Evolutionary conservation across 305 asterid genomes (phyloP).

Genomic region (Solanum hybrid): DNA sequence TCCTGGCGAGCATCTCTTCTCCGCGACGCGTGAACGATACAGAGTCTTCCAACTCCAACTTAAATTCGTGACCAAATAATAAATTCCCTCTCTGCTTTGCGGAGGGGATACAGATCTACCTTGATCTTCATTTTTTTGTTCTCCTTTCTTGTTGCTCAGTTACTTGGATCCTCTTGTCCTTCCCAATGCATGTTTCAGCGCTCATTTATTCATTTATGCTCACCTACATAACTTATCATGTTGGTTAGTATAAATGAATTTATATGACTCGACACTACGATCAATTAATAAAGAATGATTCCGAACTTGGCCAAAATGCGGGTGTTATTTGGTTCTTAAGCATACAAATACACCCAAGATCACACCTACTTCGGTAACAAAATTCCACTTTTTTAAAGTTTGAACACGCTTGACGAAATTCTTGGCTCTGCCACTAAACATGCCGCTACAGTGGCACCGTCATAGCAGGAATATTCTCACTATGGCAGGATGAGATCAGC

Average conservation of each 20-base stretch:
- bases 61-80: no score
- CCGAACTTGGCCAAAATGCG: no score
- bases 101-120: background rate
- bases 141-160: background rate
- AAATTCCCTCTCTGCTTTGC: background rate
- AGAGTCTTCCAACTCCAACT: background rate
- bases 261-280: no score
- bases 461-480: background rate
- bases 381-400: background rate
- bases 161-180: background rate
- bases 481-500: background rate
- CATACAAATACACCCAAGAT: no score
- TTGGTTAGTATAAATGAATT: no score
- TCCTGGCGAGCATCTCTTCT: background rate
- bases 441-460: rapidly evolving
- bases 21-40: background rate
- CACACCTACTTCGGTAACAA: background rate
- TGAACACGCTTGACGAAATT: background rate
- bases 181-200: background rate
- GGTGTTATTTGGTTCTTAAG: no score
- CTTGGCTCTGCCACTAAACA: background rate
- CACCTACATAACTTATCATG: no score
- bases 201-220: background rate
- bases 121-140: no score
- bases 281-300: no score